A percentile compares a stretch with the other conserved stretches of the same genome.
Conservation (phyloP, 148 eudicot species). For the Amaranthus palmeri region DNA sequence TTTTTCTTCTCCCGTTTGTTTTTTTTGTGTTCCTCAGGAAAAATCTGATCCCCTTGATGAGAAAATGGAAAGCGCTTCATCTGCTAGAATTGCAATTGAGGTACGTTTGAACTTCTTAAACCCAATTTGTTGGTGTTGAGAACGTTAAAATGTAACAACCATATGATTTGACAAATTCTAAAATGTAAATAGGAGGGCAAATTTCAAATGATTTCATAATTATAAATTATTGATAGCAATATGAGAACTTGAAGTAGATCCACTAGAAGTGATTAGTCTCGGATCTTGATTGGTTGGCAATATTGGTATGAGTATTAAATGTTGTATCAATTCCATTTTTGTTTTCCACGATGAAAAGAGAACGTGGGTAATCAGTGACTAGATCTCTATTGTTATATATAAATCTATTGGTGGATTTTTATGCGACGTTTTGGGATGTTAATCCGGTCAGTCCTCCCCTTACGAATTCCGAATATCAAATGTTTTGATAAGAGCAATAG, state of each 20-base stretch:
- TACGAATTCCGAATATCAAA: neutral
- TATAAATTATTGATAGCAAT: neutral
- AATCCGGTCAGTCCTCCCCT: no score
- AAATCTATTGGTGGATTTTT: neutral
- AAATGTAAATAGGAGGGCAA: neutral
- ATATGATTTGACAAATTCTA: neutral
- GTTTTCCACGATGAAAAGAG: neutral
- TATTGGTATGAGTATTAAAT: neutral
- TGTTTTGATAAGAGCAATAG: neutral
- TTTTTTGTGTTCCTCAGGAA: conserved; percentile 10
- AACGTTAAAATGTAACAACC: neutral
- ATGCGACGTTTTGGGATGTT: no score
- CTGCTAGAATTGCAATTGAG: conserved; percentile 15
- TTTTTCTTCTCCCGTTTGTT: neutral
- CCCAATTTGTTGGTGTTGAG: conserved; percentile 5
- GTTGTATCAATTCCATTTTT: neutral
- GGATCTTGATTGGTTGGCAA: neutral
- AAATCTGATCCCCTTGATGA: neutral
- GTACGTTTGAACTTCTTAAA: conserved; percentile 6
- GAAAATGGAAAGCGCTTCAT: conserved; percentile 22
- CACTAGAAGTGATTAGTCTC: neutral
- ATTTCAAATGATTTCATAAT: neutral
- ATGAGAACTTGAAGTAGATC: neutral
- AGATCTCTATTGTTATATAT: neutral
- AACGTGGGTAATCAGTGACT: neutral